These are phyloP conservation scores for Passalora sequoiae DNA, from an alignment of 2,329 filamentous ascomycete species.

Conservation along the genomic window DNA sequence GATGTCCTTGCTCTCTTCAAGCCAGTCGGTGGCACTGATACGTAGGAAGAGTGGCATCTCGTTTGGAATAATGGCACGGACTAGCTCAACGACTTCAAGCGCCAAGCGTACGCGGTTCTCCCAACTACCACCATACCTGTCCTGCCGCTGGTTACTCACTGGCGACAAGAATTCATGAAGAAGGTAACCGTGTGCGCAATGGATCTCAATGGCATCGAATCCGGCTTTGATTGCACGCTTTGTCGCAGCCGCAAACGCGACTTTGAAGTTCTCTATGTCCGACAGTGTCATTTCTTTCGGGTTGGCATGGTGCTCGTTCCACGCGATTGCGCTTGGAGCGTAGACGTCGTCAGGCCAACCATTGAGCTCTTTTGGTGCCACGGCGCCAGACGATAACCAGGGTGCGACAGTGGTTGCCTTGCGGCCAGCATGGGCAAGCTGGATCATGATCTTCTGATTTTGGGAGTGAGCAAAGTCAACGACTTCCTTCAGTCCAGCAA, in stretches of 20 bases:
- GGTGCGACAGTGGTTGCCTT: slow-evolving; percentile 57
- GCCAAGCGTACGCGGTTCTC: slow-evolving; percentile 67
- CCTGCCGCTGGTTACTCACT: slow-evolving; percentile 62
- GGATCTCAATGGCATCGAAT: slow-evolving; percentile 74
- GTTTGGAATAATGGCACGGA: slow-evolving; percentile 58
- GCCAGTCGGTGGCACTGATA: slow-evolving; percentile 70
- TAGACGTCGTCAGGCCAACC: slow-evolving; percentile 52
- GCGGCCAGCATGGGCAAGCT: slow-evolving; percentile 73
- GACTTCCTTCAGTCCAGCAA: slow-evolving; percentile 63
- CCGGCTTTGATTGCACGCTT: slow-evolving; percentile 52
- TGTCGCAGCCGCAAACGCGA: slow-evolving; percentile 59
- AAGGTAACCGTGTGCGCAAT: slow-evolving; percentile 74
- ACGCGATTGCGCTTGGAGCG: slow-evolving; percentile 58
- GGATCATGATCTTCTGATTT: slow-evolving; percentile 69
- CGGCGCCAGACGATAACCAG: slow-evolving; percentile 55
- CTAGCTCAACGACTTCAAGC: slow-evolving; percentile 60
- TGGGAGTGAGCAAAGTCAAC: slow-evolving; percentile 78
- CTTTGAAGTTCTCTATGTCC: slow-evolving; percentile 63
- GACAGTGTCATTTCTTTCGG: slow-evolving; percentile 64
- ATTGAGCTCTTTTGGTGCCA: slow-evolving; percentile 49
- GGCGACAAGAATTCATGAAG: slow-evolving; percentile 66
- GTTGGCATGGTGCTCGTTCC: slow-evolving; percentile 53
- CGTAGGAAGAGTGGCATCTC: slow-evolving; percentile 68
- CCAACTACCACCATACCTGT: slow-evolving; percentile 60
- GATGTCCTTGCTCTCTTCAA: slow-evolving; percentile 52